Conservation (phyloP, 257 asterid genomes). For the Jaltomata sinuosa region DNA sequence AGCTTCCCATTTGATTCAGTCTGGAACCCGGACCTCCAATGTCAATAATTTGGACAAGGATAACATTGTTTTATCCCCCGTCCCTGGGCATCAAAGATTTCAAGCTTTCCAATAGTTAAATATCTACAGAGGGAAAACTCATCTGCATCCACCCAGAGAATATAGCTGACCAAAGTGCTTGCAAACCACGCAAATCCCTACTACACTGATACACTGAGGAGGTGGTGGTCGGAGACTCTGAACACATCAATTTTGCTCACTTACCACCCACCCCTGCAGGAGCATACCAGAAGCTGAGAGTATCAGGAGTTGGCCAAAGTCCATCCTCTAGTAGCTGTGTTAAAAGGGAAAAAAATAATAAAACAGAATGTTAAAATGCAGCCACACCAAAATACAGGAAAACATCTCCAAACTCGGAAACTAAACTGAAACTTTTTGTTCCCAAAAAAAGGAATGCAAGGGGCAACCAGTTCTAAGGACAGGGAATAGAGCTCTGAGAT, state of each 20-base stretch:
- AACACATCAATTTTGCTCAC: constrained; percentile 9
- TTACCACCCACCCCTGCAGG: constrained; percentile 7
- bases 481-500: not conserved
- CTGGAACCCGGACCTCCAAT: constrained; percentile 11
- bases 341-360: not conserved
- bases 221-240: constrained; percentile 13
- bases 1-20: constrained; percentile 9
- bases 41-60: constrained; percentile 8
- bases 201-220: not conserved
- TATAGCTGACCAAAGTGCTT: constrained; percentile 7
- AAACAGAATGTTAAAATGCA: not conserved
- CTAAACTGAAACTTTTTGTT: not conserved
- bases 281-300: not conserved
- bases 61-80: constrained; percentile 5
- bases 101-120: constrained; percentile 11
- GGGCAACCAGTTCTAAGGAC: not conserved
- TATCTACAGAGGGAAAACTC: constrained; percentile 16
- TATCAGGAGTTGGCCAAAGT: not conserved
- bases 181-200: not conserved
- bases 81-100: constrained; percentile 13
- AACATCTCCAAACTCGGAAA: not conserved
- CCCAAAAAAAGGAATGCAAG: not conserved
- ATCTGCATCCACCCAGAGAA: constrained; percentile 13
- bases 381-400: not conserved
- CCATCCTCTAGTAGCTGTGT: not conserved